Conservation (phyloP, 495 filamentous ascomycete species). For the Penicillium angulare region DNA sequence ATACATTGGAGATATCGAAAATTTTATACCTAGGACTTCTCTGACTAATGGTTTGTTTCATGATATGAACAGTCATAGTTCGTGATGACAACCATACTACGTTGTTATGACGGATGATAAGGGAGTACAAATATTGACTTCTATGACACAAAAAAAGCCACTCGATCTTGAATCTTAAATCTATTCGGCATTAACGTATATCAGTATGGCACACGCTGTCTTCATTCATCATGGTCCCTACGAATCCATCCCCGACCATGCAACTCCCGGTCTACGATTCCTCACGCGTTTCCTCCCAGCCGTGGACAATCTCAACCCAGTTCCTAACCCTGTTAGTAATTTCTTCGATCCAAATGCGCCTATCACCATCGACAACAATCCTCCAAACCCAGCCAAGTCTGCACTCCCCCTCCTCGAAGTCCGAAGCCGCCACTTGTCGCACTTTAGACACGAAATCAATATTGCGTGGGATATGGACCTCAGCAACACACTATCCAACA, state of each 20-base stretch:
- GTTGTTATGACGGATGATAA: constrained; percentile 3
- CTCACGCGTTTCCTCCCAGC: constrained; percentile 22
- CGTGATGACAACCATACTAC: background rate
- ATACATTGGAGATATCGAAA: background rate
- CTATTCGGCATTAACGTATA: too few species aligned
- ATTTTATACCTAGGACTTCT: background rate
- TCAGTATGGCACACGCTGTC: constrained; percentile 3
- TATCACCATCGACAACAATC: constrained; percentile 18
- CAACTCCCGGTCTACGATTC: constrained; percentile 22
- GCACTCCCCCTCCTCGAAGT: constrained; percentile 18
- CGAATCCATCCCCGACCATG: constrained; percentile 11
- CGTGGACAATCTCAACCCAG: constrained; percentile 14
- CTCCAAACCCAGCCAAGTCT: constrained; percentile 1
- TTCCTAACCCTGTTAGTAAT: constrained; percentile 1
- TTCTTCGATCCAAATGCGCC: constrained; percentile 21
- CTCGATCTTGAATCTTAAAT: too few species aligned
- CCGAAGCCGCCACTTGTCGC: constrained; percentile 11
- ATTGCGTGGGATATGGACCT: constrained; percentile 27
- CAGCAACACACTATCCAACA: too few species aligned
- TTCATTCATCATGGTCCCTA: constrained; percentile 19
- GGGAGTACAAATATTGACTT: too few species aligned
- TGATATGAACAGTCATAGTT: too few species aligned
- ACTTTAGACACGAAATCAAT: constrained; percentile 19
- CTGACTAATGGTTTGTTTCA: background rate
- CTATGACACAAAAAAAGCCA: too few species aligned